Evolutionary conservation across 208 protist genomes (phyloP).

Genomic region (Trichomonas tenax): DNA sequence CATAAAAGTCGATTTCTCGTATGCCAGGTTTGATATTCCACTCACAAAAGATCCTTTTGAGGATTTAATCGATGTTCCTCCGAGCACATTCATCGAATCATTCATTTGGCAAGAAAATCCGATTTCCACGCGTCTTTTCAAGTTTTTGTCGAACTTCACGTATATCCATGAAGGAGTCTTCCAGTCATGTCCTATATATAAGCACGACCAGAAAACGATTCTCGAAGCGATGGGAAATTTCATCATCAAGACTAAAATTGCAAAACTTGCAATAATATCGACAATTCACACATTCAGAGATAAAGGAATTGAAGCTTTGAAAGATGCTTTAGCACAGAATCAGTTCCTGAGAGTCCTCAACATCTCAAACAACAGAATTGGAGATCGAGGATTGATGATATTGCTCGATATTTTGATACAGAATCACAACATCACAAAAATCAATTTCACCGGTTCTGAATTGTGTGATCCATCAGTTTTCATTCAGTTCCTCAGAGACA

Average conservation of each 20-base stretch:
- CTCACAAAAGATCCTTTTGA: background rate
- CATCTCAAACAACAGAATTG: background rate
- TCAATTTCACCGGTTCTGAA: background rate
- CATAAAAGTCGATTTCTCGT: background rate
- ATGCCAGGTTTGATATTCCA: background rate
- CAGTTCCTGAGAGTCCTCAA: background rate
- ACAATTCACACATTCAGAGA: background rate
- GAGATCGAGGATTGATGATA: background rate
- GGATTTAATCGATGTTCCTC: background rate
- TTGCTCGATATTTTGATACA: background rate
- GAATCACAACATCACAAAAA: background rate
- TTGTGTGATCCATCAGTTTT: background rate
- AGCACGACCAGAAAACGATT: background rate
- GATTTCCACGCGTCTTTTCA: background rate
- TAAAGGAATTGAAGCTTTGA: background rate
- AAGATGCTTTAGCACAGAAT: background rate
- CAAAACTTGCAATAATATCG: background rate
- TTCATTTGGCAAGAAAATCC: background rate
- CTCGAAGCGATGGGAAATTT: background rate
- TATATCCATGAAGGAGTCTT: background rate
- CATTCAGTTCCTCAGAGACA: background rate
- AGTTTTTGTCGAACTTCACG: background rate
- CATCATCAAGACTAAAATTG: background rate
- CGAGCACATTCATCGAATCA: background rate
- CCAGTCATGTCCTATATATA: background rate